phyloP scores from a whole-genome alignment of 176 grass and related monocot species.

The Cenchrus purpureus region DNA sequence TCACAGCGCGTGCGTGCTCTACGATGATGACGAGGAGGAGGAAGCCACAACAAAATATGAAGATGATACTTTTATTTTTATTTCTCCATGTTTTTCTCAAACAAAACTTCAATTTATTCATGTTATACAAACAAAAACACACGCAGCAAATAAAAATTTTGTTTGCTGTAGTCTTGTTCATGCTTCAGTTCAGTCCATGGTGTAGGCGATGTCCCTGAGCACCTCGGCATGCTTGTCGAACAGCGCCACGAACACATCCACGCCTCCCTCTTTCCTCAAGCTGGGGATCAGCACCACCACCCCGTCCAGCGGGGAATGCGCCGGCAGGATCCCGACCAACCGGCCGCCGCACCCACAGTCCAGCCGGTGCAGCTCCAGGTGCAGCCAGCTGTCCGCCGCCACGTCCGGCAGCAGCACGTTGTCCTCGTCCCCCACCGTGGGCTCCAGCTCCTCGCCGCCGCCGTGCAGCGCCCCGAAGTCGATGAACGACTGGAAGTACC shows the following conservation, averaged over 20 bases:
- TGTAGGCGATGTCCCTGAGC: constrained; percentile 44
- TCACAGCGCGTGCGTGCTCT: no score
- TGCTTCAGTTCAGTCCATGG: constrained; percentile 26
- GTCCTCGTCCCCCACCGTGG: background rate
- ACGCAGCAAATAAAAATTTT: background rate
- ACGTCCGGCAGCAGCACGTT: constrained; percentile 43
- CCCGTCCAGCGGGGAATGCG: constrained; percentile 48
- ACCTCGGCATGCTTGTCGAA: constrained; percentile 39
- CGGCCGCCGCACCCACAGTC: constrained; percentile 53
- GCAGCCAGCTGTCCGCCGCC: constrained; percentile 55
- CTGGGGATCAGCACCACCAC: constrained; percentile 51
- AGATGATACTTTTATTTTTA: background rate
- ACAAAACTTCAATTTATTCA: background rate
- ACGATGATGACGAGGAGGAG: no score
- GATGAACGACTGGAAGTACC: constrained; percentile 62
- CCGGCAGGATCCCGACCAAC: constrained; percentile 45
- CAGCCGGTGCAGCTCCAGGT: constrained; percentile 41
- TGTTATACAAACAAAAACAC: background rate
- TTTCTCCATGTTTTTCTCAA: background rate
- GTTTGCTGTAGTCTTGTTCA: background rate
- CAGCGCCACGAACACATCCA: constrained; percentile 55
- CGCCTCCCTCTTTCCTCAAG: constrained; percentile 35
- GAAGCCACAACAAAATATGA: no score
- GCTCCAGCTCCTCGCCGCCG: constrained; percentile 34
- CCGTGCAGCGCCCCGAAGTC: constrained; percentile 53